Percentiles rank a stretch among this genome's conserved stretches.
These are phyloP conservation scores for Verticillium longisporum DNA, from an alignment of 2,329 filamentous ascomycete species.

Conservation along the genomic window DNA sequence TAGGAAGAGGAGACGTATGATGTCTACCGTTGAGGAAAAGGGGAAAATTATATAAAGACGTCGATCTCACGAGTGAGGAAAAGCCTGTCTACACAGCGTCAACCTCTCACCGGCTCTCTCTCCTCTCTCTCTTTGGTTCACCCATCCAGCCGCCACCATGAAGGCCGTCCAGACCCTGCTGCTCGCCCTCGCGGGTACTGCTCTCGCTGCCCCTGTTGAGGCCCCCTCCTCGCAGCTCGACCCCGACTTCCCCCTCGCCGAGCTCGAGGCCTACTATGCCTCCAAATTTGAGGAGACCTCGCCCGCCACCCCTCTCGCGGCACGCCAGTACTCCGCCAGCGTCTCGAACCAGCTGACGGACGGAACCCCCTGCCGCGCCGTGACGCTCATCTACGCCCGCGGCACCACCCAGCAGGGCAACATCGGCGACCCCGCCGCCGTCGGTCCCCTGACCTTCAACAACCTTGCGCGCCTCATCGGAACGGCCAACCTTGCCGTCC, in stretches of 20 bases:
- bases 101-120: not conserved
- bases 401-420: conserved; percentile 47
- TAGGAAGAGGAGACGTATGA: not conserved
- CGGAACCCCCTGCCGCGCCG: conserved; percentile 27
- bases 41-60: not conserved
- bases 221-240: conserved; percentile 3
- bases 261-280: conserved; percentile 11
- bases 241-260: conserved; percentile 5
- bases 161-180: conserved; percentile 7
- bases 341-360: conserved; percentile 12
- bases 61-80: not conserved
- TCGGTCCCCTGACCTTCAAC: conserved; percentile 42
- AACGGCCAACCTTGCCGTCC: conserved; percentile 36
- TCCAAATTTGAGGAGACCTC: not conserved
- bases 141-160: conserved; percentile 1
- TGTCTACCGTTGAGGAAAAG: not conserved
- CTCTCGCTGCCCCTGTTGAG: not conserved
- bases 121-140: not conserved
- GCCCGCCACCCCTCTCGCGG: not conserved
- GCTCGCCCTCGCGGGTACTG: conserved; percentile 5
- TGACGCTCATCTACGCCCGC: conserved; percentile 50
- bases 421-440: conserved; percentile 34
- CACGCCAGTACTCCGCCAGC: conserved; percentile 7
- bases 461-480: conserved; percentile 33
- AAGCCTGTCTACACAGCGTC: not conserved